Evolutionary conservation across 2,329 filamentous ascomycete species (phyloP).

Genomic region (Penicillium italicum): DNA sequence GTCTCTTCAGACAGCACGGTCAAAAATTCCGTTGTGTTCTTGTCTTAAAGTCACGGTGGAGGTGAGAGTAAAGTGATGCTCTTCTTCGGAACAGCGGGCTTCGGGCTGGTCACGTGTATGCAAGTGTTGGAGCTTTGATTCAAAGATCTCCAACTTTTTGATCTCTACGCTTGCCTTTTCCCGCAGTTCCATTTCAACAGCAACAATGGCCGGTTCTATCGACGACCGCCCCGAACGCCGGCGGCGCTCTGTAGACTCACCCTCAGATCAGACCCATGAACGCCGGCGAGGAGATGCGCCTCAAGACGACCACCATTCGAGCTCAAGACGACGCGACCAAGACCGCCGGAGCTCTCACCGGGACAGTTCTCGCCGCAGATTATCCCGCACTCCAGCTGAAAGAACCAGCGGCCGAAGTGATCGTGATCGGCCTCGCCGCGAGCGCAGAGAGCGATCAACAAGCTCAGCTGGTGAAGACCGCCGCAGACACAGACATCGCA

Average conservation of each 20-base stretch:
- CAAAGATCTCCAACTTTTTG: background rate
- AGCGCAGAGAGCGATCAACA: conserved; percentile 25
- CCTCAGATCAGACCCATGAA: conserved; percentile 21
- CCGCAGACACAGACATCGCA: conserved; percentile 28
- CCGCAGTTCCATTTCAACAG: background rate
- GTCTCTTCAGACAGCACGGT: conserved; percentile 16
- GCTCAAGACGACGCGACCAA: conserved; percentile 26
- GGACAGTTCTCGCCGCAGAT: conserved; percentile 22
- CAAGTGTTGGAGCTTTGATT: background rate
- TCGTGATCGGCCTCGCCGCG: conserved; percentile 19
- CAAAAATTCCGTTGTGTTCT: conserved; percentile 12
- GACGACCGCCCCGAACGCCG: conserved; percentile 21
- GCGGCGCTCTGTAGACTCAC: conserved; percentile 22
- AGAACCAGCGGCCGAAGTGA: conserved; percentile 22
- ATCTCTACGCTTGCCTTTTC: background rate
- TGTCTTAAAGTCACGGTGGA: background rate
- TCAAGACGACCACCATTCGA: conserved; percentile 21
- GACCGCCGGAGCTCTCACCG: conserved; percentile 28
- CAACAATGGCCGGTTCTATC: conserved; percentile 27
- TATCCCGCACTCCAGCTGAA: conserved; percentile 15
- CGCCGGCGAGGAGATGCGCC: conserved; percentile 22
- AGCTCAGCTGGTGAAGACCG: conserved; percentile 25
- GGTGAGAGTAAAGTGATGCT: background rate
- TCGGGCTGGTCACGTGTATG: conserved; percentile 17
- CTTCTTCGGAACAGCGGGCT: background rate